A percentile compares a stretch with the other conserved stretches of the same genome.
Evolutionary conservation across 345 rosid species (phyloP).

Genomic region (Laguncularia racemosa): DNA sequence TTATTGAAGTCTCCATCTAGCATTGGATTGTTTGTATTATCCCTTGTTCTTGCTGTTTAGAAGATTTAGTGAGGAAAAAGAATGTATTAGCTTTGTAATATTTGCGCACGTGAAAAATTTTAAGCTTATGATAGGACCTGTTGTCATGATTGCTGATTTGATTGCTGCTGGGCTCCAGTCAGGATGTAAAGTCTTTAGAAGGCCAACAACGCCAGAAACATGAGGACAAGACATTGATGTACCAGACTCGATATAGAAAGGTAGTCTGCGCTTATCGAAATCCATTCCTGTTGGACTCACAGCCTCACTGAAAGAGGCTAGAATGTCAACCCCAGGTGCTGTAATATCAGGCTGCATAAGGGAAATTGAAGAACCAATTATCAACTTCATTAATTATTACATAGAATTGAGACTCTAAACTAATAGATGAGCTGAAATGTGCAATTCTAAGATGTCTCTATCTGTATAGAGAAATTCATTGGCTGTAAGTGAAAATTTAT

Average conservation of each 20-base stretch:
- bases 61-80: neutral
- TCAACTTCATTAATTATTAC: no score
- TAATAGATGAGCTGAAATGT: no score
- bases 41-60: constrained; percentile 50
- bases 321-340: constrained; percentile 69
- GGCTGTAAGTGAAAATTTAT: neutral
- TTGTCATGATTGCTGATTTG: constrained; percentile 22
- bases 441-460: no score
- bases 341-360: constrained; percentile 59
- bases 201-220: constrained; percentile 26
- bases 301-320: constrained; percentile 46
- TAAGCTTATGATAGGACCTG: constrained; percentile 2
- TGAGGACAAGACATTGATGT: constrained; percentile 39
- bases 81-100: neutral
- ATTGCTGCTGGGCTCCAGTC: constrained; percentile 31
- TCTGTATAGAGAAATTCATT: neutral
- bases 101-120: neutral
- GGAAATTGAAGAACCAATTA: neutral
- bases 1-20: constrained; percentile 13
- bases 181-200: constrained; percentile 16
- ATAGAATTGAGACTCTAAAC: no score
- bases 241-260: constrained; percentile 24
- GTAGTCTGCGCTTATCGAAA: constrained; percentile 28
- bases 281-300: constrained; percentile 21
- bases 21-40: constrained; percentile 33